Evolutionary conservation across 1,284 basidiomycete genomes (phyloP).

Genomic region (Malassezia cuniculi): DNA sequence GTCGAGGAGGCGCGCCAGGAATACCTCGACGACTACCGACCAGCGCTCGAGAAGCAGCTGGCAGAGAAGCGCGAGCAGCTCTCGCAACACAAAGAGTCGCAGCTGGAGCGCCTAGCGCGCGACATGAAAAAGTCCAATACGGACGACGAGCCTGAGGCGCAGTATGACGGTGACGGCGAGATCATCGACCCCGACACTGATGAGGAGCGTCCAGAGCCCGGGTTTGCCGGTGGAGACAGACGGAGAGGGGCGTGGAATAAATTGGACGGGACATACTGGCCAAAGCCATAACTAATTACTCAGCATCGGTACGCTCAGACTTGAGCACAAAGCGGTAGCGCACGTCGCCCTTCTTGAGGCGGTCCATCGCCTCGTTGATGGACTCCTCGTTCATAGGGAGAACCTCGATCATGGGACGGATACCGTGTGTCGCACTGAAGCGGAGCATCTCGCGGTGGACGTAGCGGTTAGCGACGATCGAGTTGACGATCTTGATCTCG

Average conservation of each 20-base stretch:
- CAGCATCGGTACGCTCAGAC: constrained; percentile 6
- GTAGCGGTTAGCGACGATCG: constrained; percentile 23
- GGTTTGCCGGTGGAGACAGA: constrained; percentile 8
- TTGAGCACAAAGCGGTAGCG: constrained; percentile 29
- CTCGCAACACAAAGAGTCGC: constrained; percentile 57
- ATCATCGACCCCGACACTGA: constrained; percentile 42
- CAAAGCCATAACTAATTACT: constrained; percentile 1
- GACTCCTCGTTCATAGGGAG: constrained; percentile 31
- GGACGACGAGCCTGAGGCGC: constrained; percentile 6
- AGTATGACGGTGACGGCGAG: constrained; percentile 42
- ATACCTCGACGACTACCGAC: constrained; percentile 78
- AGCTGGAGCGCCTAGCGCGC: constrained; percentile 66
- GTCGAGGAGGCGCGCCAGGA: constrained; percentile 75
- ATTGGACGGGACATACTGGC: constrained; percentile 14
- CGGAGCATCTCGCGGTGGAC: constrained; percentile 26
- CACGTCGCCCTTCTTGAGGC: constrained; percentile 28
- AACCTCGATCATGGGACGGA: constrained; percentile 31
- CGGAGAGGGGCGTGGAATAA: constrained; percentile 14
- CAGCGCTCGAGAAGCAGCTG: constrained; percentile 64
- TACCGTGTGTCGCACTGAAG: constrained; percentile 20
- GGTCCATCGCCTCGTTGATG: constrained; percentile 23
- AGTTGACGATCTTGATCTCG: constrained; percentile 28
- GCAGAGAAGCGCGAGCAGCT: constrained; percentile 52
- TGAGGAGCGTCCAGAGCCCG: constrained; percentile 26
- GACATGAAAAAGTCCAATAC: constrained; percentile 54